Percentiles rank a stretch among this genome's conserved stretches.
phyloP scores from a whole-genome alignment of 1,284 basidiomycete species.

The Gymnopus androsaceus region DNA sequence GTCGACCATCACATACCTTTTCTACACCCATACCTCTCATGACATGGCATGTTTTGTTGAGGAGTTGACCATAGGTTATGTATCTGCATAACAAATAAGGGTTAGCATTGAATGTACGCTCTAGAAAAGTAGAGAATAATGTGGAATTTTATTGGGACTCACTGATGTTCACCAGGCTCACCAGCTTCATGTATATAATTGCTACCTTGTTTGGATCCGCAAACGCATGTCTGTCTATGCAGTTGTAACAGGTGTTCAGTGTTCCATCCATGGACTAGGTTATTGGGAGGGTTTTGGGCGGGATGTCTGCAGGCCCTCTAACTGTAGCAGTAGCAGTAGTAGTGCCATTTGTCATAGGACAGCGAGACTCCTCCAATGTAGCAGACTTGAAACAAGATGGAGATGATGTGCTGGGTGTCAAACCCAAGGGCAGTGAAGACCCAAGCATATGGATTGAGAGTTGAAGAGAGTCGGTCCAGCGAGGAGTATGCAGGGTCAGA shows the following conservation, averaged over 20 bases:
- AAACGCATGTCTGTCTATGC: conserved; percentile 95
- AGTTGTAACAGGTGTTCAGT: conserved; percentile 94
- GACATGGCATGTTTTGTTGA: conserved; percentile 86
- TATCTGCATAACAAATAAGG: too few relatives aligned
- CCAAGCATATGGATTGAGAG: too few relatives aligned
- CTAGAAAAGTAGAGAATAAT: too few relatives aligned
- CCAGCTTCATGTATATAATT: conserved; percentile 99
- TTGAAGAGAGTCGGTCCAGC: too few relatives aligned
- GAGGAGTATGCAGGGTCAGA: too few relatives aligned
- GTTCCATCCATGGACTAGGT: conserved; percentile 94
- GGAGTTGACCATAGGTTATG: conserved; percentile 83
- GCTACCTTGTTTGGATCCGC: conserved; percentile 90
- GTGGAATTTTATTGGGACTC: too few relatives aligned
- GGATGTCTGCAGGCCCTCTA: neutral
- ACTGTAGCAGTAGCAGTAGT: neutral
- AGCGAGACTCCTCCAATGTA: too few relatives aligned
- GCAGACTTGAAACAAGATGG: too few relatives aligned
- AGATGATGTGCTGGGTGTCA: too few relatives aligned
- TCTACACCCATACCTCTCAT: conserved; percentile 93
- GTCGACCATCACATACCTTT: too few relatives aligned
- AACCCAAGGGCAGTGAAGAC: too few relatives aligned
- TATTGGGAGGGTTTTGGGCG: conserved; percentile 40
- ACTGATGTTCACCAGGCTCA: conserved; percentile 83
- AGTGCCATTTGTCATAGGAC: neutral
- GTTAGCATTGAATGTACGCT: too few relatives aligned